Percentiles rank a stretch among this genome's conserved stretches.
phyloP scores from a whole-genome alignment of 2,329 filamentous ascomycete species.

The Aspergillus floridensis region DNA sequence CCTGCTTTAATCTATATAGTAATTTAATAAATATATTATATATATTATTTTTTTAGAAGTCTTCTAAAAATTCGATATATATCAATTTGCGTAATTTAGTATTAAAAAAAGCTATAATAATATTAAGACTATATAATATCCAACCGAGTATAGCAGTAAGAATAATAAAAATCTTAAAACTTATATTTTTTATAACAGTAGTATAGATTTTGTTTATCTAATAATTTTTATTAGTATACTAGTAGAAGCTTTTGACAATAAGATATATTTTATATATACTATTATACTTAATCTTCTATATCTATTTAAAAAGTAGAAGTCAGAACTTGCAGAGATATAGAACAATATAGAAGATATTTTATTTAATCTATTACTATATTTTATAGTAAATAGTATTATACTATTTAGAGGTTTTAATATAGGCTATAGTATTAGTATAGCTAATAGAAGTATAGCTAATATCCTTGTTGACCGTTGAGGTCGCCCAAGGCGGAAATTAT shows the following conservation, averaged over 20 bases:
- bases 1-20: not conserved
- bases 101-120: not conserved
- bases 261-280: not conserved
- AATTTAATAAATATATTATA: not conserved
- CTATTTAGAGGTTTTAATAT: not conserved
- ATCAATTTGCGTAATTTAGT: constrained; percentile 1
- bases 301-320: not conserved
- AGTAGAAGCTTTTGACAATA: not conserved
- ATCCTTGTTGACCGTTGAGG: no score
- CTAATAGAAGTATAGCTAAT: no score
- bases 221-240: not conserved
- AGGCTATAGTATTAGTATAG: no score
- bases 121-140: not conserved
- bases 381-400: not conserved
- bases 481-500: no score
- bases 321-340: not conserved
- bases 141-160: not conserved
- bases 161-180: no score
- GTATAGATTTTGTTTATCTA: not conserved
- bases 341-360: not conserved
- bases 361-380: not conserved
- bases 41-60: not conserved
- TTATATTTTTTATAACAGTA: not conserved
- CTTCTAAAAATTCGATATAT: not conserved
- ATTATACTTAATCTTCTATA: not conserved